A percentile compares a stretch with the other conserved stretches of the same genome.
Conservation (phyloP, 1,284 basidiomycete genomes). For the Moesziomyces aphidis region DNA sequence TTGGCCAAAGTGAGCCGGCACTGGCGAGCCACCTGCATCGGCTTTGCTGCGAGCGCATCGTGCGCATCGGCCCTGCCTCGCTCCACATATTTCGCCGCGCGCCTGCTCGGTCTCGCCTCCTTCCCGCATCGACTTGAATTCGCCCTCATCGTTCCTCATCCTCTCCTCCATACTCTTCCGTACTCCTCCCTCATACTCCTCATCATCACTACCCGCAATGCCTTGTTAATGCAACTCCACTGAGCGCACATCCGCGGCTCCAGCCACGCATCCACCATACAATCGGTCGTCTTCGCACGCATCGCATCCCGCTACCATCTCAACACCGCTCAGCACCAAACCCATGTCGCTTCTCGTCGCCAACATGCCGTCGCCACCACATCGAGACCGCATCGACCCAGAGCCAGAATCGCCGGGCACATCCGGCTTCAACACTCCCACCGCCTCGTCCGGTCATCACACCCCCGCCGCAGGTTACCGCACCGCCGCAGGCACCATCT, state of each 20-base stretch:
- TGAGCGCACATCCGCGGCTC: not conserved
- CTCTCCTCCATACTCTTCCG: not conserved
- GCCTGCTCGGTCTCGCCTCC: too few species aligned
- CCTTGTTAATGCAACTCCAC: not conserved
- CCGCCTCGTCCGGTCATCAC: conserved; percentile 27
- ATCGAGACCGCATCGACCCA: conserved; percentile 11
- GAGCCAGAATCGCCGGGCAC: conserved; percentile 23
- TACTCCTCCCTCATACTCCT: not conserved
- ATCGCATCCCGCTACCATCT: too few species aligned
- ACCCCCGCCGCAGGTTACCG: conserved; percentile 36
- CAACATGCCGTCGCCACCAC: conserved; percentile 26
- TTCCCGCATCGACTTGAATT: too few species aligned
- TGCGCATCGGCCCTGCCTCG: too few species aligned
- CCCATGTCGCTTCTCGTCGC: conserved; percentile 25
- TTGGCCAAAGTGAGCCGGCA: too few species aligned
- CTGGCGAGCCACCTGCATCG: too few species aligned
- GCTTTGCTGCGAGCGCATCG: too few species aligned
- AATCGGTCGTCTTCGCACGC: too few species aligned
- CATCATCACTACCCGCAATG: not conserved
- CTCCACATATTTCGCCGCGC: too few species aligned
- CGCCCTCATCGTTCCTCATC: too few species aligned
- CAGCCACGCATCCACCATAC: not conserved
- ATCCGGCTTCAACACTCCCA: conserved; percentile 26
- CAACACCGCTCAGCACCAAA: not conserved
- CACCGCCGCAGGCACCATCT: conserved; percentile 38